Evolutionary conservation across 176 grass and related monocot genomes (phyloP), one percentile per base, ranked within the genome.

Genomic region (Neostapfia colusana): DNA sequence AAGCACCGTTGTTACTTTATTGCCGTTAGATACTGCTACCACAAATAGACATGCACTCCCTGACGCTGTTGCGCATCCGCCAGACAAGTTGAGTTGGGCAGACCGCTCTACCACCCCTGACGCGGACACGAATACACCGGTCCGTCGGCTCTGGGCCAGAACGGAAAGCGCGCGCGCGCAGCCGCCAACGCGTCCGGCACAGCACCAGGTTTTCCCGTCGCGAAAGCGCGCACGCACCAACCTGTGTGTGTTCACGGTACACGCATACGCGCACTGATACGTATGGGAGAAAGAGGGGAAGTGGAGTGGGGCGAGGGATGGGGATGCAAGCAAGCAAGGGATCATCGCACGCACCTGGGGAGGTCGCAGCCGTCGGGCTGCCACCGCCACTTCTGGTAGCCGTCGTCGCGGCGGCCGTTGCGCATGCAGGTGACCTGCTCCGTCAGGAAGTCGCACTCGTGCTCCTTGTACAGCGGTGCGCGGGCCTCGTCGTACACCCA

Each of bases 391-490:
- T 93, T 92, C 93, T 97, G 93, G 78, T 87, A 97, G 48, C 56
- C 53, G 78, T 93, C 93, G 78, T 92, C 90, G 59, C 50, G 81
- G 67, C 93, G 87, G 84, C 93, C 93, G 87, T 97, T 97, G 72
- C 93, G 87, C 87, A 84, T 93, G 87, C 93, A 97, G 76, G 88
- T 90, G 70, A 97, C 93, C 83, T 97, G 93, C 82, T 97, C 93
- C 11, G 93, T 97, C 8, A 97, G 87, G 87, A 97, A 97, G 48
- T 77, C 48, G 85, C 93, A 97, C 15, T 63, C 79, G 28, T 45
- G 48, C 68, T 93, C 93, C 75, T 79, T 87, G 83, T 97, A 97
- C 4, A 88, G 21, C 41, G 90, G 93, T 64, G 70, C 84, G 57
- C 70, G 87, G 20, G 43, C 54, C 58, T 92, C 84, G 83, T 97